Evolutionary conservation across 1,284 basidiomycete species (phyloP).

Genomic region (Leccinum angustisporum): DNA sequence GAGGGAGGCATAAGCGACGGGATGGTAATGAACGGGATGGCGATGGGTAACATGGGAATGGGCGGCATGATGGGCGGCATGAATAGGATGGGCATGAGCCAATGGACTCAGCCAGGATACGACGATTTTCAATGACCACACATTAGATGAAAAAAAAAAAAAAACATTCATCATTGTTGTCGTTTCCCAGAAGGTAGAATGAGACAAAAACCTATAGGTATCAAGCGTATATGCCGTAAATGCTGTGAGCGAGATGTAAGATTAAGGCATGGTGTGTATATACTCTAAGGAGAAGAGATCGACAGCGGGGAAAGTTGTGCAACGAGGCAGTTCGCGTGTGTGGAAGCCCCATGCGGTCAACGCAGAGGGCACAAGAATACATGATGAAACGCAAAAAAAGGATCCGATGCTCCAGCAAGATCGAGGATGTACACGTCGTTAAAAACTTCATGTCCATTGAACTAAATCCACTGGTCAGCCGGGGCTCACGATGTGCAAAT

Average conservation of each 20-base stretch:
- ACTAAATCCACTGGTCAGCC: constrained; percentile 32
- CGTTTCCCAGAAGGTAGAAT: constrained; percentile 11
- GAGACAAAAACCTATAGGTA: constrained; percentile 20
- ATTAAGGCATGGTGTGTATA: constrained; percentile 28
- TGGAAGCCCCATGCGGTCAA: constrained; percentile 16
- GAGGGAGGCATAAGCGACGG: constrained; percentile 31
- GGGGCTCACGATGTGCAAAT: not conserved
- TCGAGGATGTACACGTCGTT: constrained; percentile 87
- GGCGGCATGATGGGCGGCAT: constrained; percentile 35
- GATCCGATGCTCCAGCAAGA: constrained; percentile 64
- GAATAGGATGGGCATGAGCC: constrained; percentile 38
- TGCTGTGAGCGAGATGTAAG: constrained; percentile 21
- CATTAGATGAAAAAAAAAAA: not conserved
- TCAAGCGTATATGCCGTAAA: constrained; percentile 27
- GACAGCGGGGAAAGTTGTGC: constrained; percentile 1
- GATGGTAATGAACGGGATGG: constrained; percentile 35
- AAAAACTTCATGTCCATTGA: constrained; percentile 78
- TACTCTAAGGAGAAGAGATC: constrained; percentile 17
- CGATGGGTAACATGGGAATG: constrained; percentile 37
- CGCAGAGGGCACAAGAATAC: constrained; percentile 10
- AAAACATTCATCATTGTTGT: constrained; percentile 2
- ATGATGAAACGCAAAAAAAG: not conserved
- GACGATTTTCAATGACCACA: constrained; percentile 30
- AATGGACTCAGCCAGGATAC: constrained; percentile 35
- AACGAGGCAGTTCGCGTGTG: not conserved